Conservation (phyloP, 2,329 filamentous ascomycete species). For the Xylaria arbuscula region DNA sequence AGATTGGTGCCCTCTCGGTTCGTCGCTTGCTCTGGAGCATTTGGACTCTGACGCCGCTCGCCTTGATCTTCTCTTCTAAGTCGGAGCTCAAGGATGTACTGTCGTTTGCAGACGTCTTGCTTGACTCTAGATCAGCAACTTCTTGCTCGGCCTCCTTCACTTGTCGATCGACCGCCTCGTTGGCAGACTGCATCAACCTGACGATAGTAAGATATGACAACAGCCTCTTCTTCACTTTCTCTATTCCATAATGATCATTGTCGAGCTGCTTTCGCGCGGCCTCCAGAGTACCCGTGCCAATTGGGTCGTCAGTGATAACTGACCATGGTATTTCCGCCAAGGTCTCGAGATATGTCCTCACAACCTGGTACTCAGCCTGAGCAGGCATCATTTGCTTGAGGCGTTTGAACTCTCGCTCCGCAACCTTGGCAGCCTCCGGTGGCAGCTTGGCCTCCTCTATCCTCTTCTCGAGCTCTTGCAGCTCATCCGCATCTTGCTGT, state of each 20-base stretch:
- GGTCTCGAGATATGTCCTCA: slow-evolving; percentile 92
- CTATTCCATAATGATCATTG: slow-evolving; percentile 94
- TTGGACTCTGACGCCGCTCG: slow-evolving; percentile 73
- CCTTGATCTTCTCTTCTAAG: slow-evolving; percentile 54
- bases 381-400: slow-evolving; percentile 95
- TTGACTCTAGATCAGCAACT: slow-evolving; percentile 57
- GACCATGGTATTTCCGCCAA: slow-evolving; percentile 95
- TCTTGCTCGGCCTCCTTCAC: slow-evolving; percentile 75
- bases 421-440: slow-evolving; percentile 88
- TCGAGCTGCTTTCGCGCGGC: slow-evolving; percentile 90
- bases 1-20: slow-evolving; percentile 94
- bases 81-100: slow-evolving; percentile 52
- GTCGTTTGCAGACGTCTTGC: slow-evolving; percentile 52
- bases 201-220: slow-evolving; percentile 97
- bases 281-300: slow-evolving; percentile 82
- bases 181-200: slow-evolving; percentile 91
- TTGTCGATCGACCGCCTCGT: slow-evolving; percentile 82
- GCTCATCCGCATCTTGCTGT: slow-evolving; percentile 86
- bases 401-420: slow-evolving; percentile 86
- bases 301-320: slow-evolving; percentile 82
- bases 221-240: slow-evolving; percentile 96
- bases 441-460: slow-evolving; percentile 84
- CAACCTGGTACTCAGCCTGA: slow-evolving; percentile 95
- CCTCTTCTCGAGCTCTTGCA: slow-evolving; percentile 91
- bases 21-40: slow-evolving; percentile 83